Percentiles rank a stretch among this genome's conserved stretches.
Conservation (phyloP, 371 early-diverging fungal genomes). For the Blakeslea trispora region DNA sequence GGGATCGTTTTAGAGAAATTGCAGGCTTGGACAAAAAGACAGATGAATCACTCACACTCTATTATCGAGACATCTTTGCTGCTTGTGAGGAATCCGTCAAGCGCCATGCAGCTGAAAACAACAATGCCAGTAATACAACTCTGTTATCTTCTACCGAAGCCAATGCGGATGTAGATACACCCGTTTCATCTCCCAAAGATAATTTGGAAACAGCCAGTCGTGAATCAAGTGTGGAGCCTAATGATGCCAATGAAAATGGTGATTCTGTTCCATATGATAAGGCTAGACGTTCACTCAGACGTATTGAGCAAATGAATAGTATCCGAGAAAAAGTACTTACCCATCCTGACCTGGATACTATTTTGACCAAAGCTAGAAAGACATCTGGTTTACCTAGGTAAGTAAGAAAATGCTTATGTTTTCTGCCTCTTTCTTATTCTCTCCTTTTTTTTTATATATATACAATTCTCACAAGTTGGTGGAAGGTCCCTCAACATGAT, state of each 20-base stretch:
- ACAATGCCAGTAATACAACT: neutral
- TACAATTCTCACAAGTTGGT: no score
- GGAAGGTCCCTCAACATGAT: constrained; percentile 70
- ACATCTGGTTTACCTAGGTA: constrained; percentile 53
- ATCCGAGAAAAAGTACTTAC: constrained; percentile 68
- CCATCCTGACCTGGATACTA: constrained; percentile 51
- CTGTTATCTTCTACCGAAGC: neutral
- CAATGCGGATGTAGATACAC: constrained; percentile 15
- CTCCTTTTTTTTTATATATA: constrained; percentile 27
- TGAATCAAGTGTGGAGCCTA: constrained; percentile 50
- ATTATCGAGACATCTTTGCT: constrained; percentile 56
- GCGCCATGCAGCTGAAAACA: constrained; percentile 31
- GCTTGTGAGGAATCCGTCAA: constrained; percentile 66
- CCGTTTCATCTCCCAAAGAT: constrained; percentile 25
- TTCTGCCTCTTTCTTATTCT: no score
- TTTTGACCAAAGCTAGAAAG: constrained; percentile 41
- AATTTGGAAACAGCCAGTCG: constrained; percentile 29
- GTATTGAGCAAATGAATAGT: constrained; percentile 71
- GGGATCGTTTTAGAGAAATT: constrained; percentile 74
- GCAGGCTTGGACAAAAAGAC: constrained; percentile 71
- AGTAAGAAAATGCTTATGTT: constrained; percentile 6
- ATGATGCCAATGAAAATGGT: constrained; percentile 47
- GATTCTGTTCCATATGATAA: constrained; percentile 64
- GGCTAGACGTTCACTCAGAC: constrained; percentile 72
- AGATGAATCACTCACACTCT: constrained; percentile 68